Percentiles rank a stretch among this genome's conserved stretches.
phyloP scores from a whole-genome alignment of 2,329 filamentous ascomycete species.

The Pestalotiopsis fici region DNA sequence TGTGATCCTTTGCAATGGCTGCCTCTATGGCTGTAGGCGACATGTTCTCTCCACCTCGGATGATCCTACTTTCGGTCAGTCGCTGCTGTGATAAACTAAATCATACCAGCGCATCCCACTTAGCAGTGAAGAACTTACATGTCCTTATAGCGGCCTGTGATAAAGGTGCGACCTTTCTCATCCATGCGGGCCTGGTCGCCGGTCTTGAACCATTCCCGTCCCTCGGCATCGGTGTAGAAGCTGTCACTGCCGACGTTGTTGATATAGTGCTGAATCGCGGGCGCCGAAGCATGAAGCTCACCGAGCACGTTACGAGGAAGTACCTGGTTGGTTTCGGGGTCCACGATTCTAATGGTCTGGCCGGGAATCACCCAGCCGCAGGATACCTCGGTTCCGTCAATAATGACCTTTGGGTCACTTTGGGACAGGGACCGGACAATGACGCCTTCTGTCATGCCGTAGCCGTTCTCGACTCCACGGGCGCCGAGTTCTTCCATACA shows the following conservation, averaged over 20 bases:
- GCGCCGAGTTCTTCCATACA: slow-evolving; percentile 4
- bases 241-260: not conserved
- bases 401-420: not conserved
- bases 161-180: slow-evolving; percentile 1
- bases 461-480: not conserved
- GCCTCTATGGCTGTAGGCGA: slow-evolving; percentile 8
- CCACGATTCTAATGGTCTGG: not conserved
- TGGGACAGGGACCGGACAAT: not conserved
- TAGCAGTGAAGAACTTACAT: slow-evolving; percentile 9
- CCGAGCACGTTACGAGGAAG: not conserved
- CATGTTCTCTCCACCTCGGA: slow-evolving; percentile 13
- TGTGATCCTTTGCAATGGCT: not conserved
- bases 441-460: slow-evolving; percentile 6
- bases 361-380: slow-evolving; percentile 1
- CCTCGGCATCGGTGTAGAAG: slow-evolving; percentile 5
- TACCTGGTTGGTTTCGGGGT: slow-evolving; percentile 4
- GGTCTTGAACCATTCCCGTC: slow-evolving; percentile 8
- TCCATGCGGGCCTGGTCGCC: slow-evolving; percentile 8
- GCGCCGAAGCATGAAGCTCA: slow-evolving; percentile 1
- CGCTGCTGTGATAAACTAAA: not conserved
- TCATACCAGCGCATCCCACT: too few species aligned
- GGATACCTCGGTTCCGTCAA: slow-evolving; percentile 2
- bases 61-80: slow-evolving; percentile 3
- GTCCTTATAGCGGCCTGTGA: slow-evolving; percentile 7
- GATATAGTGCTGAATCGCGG: not conserved